These are phyloP conservation scores for Xerophyta viscosa DNA, from an alignment of 106 monocot genomes.

Conservation along the genomic window DNA sequence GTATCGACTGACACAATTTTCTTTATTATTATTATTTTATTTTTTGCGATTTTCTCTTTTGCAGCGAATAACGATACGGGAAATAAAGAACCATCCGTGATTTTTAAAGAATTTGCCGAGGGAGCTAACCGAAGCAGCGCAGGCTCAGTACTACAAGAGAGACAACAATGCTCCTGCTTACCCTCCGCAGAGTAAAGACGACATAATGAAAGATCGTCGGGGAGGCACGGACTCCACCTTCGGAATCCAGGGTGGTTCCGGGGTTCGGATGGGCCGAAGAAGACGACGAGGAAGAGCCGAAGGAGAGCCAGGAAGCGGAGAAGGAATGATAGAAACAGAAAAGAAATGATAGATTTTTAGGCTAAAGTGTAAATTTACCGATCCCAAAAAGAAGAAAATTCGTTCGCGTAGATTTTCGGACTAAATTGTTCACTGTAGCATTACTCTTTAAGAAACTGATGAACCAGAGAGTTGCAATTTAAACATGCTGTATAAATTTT, in stretches of 20 bases:
- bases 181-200: slow-evolving; percentile 53
- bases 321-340: slow-evolving; percentile 33
- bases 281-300: slow-evolving; percentile 47
- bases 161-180: slow-evolving; percentile 40
- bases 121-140: slow-evolving; percentile 65
- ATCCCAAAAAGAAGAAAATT: too few relatives aligned
- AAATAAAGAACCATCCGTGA: slow-evolving; percentile 80
- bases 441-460: too few relatives aligned
- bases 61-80: slow-evolving; percentile 76
- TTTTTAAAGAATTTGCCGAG: slow-evolving; percentile 81
- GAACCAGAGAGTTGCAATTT: too few relatives aligned
- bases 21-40: too few relatives aligned
- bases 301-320: slow-evolving; percentile 9
- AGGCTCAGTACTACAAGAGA: slow-evolving; percentile 57
- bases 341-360: too few relatives aligned
- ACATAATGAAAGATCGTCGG: slow-evolving; percentile 66
- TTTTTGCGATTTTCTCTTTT: background rate
- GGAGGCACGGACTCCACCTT: slow-evolving; percentile 51
- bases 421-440: too few relatives aligned
- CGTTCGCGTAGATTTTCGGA: too few relatives aligned
- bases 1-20: too few relatives aligned
- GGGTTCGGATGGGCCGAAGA: slow-evolving; percentile 49
- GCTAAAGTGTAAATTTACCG: too few relatives aligned
- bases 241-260: slow-evolving; percentile 26
- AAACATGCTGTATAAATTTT: too few relatives aligned